phyloP scores from a whole-genome alignment of 208 protist species.

The Leishmania tropica region DNA sequence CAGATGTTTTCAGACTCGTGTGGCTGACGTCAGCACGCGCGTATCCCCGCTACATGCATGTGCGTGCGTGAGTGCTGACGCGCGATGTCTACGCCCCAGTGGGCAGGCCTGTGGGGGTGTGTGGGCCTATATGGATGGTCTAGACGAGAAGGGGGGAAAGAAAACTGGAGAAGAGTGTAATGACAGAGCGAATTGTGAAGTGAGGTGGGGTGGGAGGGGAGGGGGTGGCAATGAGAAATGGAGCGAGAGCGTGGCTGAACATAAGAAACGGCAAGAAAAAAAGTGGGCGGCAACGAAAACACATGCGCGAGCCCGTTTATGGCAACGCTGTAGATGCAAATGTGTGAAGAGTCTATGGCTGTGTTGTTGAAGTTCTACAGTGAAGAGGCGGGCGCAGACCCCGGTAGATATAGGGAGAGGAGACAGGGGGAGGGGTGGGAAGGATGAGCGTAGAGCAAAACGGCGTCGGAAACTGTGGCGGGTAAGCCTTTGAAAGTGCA shows the following conservation, averaged over 20 bases:
- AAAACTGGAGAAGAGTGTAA: background rate
- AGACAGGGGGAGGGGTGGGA: background rate
- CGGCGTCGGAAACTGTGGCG: background rate
- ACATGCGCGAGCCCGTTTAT: background rate
- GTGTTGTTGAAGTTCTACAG: background rate
- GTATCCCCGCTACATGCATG: background rate
- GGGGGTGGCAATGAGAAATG: background rate
- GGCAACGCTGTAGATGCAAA: background rate
- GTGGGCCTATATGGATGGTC: background rate
- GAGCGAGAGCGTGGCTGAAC: background rate
- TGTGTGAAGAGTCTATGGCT: background rate
- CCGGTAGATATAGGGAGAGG: background rate
- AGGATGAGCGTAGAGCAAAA: background rate
- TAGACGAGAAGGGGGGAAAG: background rate
- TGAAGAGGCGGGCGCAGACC: background rate
- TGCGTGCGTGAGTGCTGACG: background rate
- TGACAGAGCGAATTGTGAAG: background rate
- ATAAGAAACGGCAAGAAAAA: background rate
- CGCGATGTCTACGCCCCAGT: background rate
- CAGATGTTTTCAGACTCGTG: background rate
- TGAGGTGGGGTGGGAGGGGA: background rate
- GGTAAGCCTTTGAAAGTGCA: background rate
- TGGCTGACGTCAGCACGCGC: background rate
- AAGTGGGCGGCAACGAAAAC: background rate
- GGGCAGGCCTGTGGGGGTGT: background rate